These are phyloP conservation scores for Aureobasidium uvarum DNA, from an alignment of 2,329 filamentous ascomycete genomes.

Conservation along the genomic window DNA sequence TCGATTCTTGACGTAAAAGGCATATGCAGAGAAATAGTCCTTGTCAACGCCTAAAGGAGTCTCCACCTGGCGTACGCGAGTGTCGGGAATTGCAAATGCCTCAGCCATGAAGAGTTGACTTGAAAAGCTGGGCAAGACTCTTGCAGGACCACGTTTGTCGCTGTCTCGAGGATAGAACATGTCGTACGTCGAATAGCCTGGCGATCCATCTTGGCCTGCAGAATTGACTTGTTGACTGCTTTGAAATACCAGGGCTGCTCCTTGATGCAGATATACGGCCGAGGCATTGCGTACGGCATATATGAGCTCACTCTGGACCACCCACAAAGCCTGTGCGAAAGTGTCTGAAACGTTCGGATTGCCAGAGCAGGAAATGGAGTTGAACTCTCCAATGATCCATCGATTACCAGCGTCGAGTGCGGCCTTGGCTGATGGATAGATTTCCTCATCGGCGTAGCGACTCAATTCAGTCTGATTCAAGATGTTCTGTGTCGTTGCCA, in stretches of 20 bases:
- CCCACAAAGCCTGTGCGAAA: constrained; percentile 45
- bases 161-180: constrained; percentile 35
- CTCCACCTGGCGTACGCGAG: constrained; percentile 31
- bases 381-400: constrained; percentile 44
- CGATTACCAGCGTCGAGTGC: constrained; percentile 33
- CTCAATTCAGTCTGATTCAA: constrained; percentile 35
- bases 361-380: constrained; percentile 45
- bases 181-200: constrained; percentile 35
- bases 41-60: constrained; percentile 30
- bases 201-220: constrained; percentile 33
- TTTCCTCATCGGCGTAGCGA: constrained; percentile 34
- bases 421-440: constrained; percentile 35
- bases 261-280: constrained; percentile 41
- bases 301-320: constrained; percentile 42
- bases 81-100: constrained; percentile 34
- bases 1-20: constrained; percentile 32
- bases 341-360: constrained; percentile 44
- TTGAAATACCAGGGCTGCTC: constrained; percentile 36
- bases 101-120: constrained; percentile 36
- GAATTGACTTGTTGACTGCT: constrained; percentile 34
- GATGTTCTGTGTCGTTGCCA: constrained; percentile 35
- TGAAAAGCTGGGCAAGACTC: constrained; percentile 34
- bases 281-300: constrained; percentile 44
- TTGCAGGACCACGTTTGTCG: constrained; percentile 31
- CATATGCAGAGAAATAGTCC: constrained; percentile 35